Evolutionary conservation across 768 basidiomycete genomes (phyloP).

Genomic region (Lactarius sp.): DNA sequence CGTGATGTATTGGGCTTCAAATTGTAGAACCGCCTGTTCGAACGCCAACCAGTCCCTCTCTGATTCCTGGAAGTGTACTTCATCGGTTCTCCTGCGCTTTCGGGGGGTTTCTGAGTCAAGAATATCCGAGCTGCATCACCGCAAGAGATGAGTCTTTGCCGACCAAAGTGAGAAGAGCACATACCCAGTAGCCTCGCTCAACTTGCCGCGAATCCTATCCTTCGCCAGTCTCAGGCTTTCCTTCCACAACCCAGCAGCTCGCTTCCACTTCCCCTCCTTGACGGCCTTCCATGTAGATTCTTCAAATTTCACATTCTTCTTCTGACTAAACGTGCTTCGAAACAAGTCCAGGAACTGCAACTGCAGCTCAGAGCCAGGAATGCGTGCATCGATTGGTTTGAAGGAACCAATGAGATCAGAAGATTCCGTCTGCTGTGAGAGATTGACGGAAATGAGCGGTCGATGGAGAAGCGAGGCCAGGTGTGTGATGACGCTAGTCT

Average conservation of each 20-base stretch:
- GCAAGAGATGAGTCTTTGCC: neutral
- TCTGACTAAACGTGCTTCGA: conserved; percentile 79
- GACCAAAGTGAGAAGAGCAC: conserved; percentile 4
- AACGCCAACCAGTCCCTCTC: conserved; percentile 63
- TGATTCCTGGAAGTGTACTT: conserved; percentile 39
- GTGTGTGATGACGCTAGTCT: conserved; percentile 88
- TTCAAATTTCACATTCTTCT: conserved; percentile 85
- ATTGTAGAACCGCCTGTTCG: conserved; percentile 62
- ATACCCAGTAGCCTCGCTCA: conserved; percentile 29
- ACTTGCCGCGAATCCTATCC: conserved; percentile 49
- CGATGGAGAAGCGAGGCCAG: conserved; percentile 73
- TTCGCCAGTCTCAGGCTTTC: conserved; percentile 67
- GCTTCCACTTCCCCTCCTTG: conserved; percentile 78
- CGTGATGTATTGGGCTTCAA: conserved; percentile 85
- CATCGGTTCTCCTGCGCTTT: conserved; percentile 65
- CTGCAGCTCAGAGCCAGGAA: conserved; percentile 69
- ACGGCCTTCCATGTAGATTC: conserved; percentile 77
- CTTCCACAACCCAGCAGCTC: conserved; percentile 78
- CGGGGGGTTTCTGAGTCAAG: conserved; percentile 46
- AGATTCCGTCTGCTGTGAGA: conserved; percentile 95
- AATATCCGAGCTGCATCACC: conserved; percentile 28
- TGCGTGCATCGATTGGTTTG: conserved; percentile 87
- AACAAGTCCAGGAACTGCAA: conserved; percentile 76
- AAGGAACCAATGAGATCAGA: conserved; percentile 93
- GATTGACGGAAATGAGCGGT: conserved; percentile 81